Conservation (phyloP, 2,329 filamentous ascomycete genomes). For the Cordyceps javanica region DNA sequence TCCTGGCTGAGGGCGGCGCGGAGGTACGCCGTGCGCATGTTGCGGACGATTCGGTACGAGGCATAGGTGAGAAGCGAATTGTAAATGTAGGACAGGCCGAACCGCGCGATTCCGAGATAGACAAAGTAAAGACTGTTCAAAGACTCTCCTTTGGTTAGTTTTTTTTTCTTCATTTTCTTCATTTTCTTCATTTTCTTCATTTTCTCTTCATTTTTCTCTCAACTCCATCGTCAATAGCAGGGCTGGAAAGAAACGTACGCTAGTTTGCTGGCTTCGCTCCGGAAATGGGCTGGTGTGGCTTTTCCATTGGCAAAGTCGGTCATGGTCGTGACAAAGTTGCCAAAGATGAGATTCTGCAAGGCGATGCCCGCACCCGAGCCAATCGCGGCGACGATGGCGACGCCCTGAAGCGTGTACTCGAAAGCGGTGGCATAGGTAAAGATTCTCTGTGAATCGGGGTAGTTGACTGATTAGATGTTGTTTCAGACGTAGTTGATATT, state of each 20-base stretch:
- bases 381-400: constrained; percentile 25
- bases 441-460: constrained; percentile 13
- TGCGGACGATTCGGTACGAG: constrained; percentile 44
- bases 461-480: background rate
- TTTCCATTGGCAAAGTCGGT: constrained; percentile 25
- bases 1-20: constrained; percentile 44
- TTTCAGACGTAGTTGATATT: background rate
- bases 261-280: constrained; percentile 24
- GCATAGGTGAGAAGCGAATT: constrained; percentile 40
- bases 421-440: constrained; percentile 13
- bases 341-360: constrained; percentile 34
- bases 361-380: constrained; percentile 32
- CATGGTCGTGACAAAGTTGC: constrained; percentile 30
- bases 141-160: no score
- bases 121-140: constrained; percentile 48
- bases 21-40: constrained; percentile 42
- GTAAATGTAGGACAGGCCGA: constrained; percentile 43
- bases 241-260: constrained; percentile 26
- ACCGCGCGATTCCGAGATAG: constrained; percentile 50
- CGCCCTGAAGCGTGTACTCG: constrained; percentile 14
- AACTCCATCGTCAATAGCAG: no score
- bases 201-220: no score
- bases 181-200: no score
- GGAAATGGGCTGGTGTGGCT: constrained; percentile 23
- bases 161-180: no score